Evolutionary conservation across 495 filamentous ascomycete species (phyloP).

Genomic region (Neurospora sp.): DNA sequence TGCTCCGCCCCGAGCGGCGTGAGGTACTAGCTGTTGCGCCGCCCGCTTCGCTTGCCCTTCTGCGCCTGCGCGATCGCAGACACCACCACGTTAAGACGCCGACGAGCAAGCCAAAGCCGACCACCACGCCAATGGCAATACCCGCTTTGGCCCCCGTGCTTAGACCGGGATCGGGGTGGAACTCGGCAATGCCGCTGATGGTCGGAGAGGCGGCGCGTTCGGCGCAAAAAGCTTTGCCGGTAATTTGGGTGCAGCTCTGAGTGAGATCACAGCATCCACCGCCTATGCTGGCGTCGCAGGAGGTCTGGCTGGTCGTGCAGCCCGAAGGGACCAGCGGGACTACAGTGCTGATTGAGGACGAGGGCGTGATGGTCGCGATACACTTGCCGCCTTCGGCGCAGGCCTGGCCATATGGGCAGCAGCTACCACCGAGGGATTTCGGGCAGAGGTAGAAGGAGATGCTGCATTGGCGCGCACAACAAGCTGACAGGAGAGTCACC

Average conservation of each 20-base stretch:
- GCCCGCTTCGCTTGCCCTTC: slow-evolving; percentile 6
- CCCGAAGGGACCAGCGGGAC: slow-evolving; percentile 26
- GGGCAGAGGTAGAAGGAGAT: slow-evolving; percentile 34
- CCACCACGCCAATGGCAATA: slow-evolving; percentile 33
- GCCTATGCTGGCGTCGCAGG: slow-evolving; percentile 53
- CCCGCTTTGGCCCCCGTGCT: slow-evolving; percentile 32
- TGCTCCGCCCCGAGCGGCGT: background rate
- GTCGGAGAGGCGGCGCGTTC: slow-evolving; percentile 32
- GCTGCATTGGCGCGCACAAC: slow-evolving; percentile 29
- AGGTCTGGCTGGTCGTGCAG: slow-evolving; percentile 65
- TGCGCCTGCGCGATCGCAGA: slow-evolving; percentile 15
- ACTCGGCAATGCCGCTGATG: slow-evolving; percentile 13
- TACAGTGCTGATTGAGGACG: slow-evolving; percentile 8
- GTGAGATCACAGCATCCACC: slow-evolving; percentile 68
- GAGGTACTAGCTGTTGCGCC: background rate
- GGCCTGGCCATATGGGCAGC: slow-evolving; percentile 28
- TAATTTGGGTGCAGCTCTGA: slow-evolving; percentile 53
- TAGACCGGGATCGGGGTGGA: slow-evolving; percentile 7
- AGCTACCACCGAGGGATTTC: slow-evolving; percentile 27
- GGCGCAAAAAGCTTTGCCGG: slow-evolving; percentile 38
- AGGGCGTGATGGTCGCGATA: slow-evolving; percentile 12
- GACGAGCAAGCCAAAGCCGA: slow-evolving; percentile 27
- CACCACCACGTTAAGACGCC: slow-evolving; percentile 27
- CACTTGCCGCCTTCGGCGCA: slow-evolving; percentile 23
- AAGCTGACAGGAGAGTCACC: slow-evolving; percentile 16